These are phyloP conservation scores for Sporothrix mexicana DNA, from an alignment of 2,329 filamentous ascomycete genomes.

Conservation along the genomic window DNA sequence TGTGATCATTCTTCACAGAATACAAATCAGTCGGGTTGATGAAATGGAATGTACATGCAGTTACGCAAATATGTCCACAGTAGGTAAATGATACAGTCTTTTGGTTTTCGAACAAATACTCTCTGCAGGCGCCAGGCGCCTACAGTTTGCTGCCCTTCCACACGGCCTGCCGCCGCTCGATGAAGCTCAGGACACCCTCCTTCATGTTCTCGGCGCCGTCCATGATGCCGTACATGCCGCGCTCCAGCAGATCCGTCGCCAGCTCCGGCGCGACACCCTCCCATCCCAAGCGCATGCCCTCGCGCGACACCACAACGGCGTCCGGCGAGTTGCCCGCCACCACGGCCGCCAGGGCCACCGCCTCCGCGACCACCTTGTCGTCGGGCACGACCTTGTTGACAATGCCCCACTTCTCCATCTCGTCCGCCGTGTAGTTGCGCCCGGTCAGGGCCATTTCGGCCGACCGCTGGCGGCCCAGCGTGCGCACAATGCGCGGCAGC, in stretches of 20 bases:
- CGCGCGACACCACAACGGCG: constrained; percentile 73
- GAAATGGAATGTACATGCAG: too few relatives aligned
- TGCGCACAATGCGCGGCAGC: constrained; percentile 68
- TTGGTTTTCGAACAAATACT: background rate
- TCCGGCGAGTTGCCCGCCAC: constrained; percentile 75
- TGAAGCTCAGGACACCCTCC: constrained; percentile 76
- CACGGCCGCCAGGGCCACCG: constrained; percentile 64
- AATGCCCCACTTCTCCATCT: constrained; percentile 69
- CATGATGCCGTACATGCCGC: constrained; percentile 64
- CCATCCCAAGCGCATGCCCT: constrained; percentile 75
- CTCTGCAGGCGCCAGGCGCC: constrained; percentile 33
- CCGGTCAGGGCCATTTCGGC: constrained; percentile 74
- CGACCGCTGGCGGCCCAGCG: constrained; percentile 71
- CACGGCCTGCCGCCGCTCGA: constrained; percentile 72
- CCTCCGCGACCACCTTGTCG: constrained; percentile 57
- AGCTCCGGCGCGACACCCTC: constrained; percentile 69
- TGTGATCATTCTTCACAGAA: too few relatives aligned
- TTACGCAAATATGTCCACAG: background rate
- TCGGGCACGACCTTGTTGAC: constrained; percentile 67
- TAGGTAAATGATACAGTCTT: background rate
- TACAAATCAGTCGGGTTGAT: too few relatives aligned
- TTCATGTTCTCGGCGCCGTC: constrained; percentile 73
- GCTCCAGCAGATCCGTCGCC: constrained; percentile 62
- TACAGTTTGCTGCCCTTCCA: constrained; percentile 71
- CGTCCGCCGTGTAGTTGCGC: constrained; percentile 60